Evolutionary conservation across 345 rosid species (phyloP).

Genomic region (Ceriops tagal): DNA sequence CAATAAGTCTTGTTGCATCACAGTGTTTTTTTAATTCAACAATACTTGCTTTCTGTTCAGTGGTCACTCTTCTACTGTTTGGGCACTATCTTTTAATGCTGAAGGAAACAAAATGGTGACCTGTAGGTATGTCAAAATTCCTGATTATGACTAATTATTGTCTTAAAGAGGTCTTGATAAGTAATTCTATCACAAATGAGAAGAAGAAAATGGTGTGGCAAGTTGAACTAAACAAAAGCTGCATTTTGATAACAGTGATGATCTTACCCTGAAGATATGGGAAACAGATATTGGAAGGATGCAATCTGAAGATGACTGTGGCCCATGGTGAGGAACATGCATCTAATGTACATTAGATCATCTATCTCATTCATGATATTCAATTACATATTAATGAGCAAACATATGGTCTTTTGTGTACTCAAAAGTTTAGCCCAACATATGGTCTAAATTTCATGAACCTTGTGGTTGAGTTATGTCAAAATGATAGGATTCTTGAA

Average conservation of each 20-base stretch:
- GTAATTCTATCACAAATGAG: not conserved
- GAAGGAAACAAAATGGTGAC: conserved; percentile 88
- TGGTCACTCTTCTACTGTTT: conserved; percentile 88
- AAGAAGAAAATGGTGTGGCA: not conserved
- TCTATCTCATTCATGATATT: not conserved
- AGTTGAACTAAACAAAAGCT: conserved; percentile 14
- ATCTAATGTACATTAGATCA: conserved; percentile 18
- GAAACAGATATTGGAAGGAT: conserved; percentile 46
- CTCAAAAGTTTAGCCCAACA: not conserved
- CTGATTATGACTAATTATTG: no score
- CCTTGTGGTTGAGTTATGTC: not conserved
- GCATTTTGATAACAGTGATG: conserved; percentile 66
- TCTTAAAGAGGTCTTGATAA: not conserved
- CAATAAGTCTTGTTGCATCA: conserved; percentile 7
- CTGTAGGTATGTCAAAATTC: conserved; percentile 57
- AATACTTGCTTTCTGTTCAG: conserved; percentile 35
- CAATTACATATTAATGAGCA: no score
- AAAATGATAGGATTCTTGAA: not conserved
- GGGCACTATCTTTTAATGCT: conserved; percentile 78
- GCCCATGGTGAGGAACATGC: conserved; percentile 64
- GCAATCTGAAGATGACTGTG: conserved; percentile 64
- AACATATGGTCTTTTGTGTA: no score
- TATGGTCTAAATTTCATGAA: not conserved
- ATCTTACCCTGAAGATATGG: conserved; percentile 93
- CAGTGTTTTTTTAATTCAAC: not conserved